Evolutionary conservation across 352 stramenopile species (phyloP), one percentile per base, ranked within the genome.

Genomic region (Pythium myriotylum): DNA sequence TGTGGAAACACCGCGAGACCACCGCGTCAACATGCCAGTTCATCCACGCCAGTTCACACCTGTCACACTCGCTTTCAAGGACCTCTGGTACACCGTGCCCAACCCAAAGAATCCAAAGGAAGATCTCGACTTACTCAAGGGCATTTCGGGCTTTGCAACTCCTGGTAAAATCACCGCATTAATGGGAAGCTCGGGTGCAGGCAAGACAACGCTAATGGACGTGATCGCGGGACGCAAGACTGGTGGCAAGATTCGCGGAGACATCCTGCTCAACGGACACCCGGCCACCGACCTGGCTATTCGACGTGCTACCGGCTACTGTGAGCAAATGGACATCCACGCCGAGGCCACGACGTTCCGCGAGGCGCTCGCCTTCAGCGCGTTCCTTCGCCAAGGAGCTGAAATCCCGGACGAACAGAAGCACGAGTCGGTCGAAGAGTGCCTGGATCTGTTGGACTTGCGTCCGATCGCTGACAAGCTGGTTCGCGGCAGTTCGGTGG

Each of bases 191-290:
- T 81, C 73, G 1, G 86, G 88, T 33, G 84, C 89, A 23, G 92
- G 94, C 3, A 98, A 98, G 73, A 98, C 94, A 7, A 98, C 95
- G 5, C 75, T 98, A 5, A 92, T 98, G 69, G 93, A 98, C 71
- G 92, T 98, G 9, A 92, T 99, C 52, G 91, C 95, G 6, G 76
- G 95, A 14, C 78, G 95, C 46, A 98, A 98, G 74, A 95, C 79
- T 4, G 80, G 77, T 20, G 95, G 95, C n/a, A 78, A 58, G 16
- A 90, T 98, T 52, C 70, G 68, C 26, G 94, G 94, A 27, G 46
- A 95, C 17, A 90, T 98, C 26, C 40, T 59, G 24, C 54, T 98
- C 7, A 98, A 98, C 69, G 94, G 95, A 40, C 76, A 92, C 59
- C 88, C 96, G 67, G 74, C 72, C 4, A 77, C 69, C 3, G 65